phyloP scores from a whole-genome alignment of 129 eudicot genomes.

The Helianthus tuberosus region DNA sequence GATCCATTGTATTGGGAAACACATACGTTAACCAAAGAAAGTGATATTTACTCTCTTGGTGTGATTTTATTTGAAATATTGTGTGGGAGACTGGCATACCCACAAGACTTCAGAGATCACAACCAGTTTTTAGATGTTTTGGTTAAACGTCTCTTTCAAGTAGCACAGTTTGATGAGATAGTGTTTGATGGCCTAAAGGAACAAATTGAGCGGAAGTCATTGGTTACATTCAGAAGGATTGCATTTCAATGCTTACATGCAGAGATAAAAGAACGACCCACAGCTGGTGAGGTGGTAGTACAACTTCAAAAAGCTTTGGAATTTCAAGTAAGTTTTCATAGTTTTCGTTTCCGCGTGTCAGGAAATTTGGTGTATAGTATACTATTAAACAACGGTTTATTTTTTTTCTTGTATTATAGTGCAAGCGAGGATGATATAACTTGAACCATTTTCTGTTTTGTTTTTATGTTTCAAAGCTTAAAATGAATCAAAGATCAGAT shows the following conservation, averaged over 20 bases:
- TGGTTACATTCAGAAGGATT: conserved; percentile 2
- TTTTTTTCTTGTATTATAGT: too few relatives aligned
- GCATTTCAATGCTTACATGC: conserved; percentile 6
- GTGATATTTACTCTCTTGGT: conserved; percentile 16
- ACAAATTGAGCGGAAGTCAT: neutral
- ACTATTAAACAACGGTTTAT: too few relatives aligned
- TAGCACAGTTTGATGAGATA: neutral
- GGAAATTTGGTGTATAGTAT: too few relatives aligned
- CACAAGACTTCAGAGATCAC: too few relatives aligned
- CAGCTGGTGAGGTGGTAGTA: neutral
- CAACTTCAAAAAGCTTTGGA: conserved; percentile 24
- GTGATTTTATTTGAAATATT: conserved; percentile 17
- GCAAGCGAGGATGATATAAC: too few relatives aligned
- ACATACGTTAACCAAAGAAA: neutral
- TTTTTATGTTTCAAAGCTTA: too few relatives aligned
- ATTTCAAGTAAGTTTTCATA: conserved; percentile 8
- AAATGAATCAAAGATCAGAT: too few relatives aligned
- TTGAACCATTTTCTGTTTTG: too few relatives aligned
- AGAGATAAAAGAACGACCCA: neutral
- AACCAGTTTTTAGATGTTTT: neutral
- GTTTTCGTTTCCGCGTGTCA: too few relatives aligned
- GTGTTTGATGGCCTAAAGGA: conserved; percentile 6
- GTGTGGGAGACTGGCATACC: too few relatives aligned
- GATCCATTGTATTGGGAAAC: neutral
- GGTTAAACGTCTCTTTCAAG: neutral